Base-by-base conservation (phyloP, 331 rosid species). In the Pyrus hybrid region DNA sequence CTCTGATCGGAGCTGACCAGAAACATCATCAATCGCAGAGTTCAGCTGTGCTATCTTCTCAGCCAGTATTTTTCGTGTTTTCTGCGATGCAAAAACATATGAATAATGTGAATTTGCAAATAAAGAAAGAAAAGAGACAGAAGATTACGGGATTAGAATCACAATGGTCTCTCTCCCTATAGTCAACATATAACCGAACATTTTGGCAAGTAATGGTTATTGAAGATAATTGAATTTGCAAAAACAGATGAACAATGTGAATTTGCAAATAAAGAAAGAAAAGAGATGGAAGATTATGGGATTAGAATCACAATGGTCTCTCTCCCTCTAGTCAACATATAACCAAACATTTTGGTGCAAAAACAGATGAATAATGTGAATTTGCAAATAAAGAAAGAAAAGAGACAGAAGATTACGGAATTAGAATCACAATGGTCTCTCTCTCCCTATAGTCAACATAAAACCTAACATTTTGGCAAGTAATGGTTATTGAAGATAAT, bases 21-120 rank as follows among this genome's bases (percentile, higher is more conserved):
- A 90, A 85, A 94, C 93, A 71, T 84, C 97, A 82, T 94, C 98
- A 77, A 94, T 94, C 47, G 98, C 96, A 75, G 94, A 81, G 74
- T 88, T 94, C 80, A 94, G 85, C 79, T 94, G 93, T 10, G 88
- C 97, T 53, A 94, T 94, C 90, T 91, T 94, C 73, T 81, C 84
- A 9, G 99, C 83, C 85, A 94, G 83, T 60, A 85, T 81, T 77
- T 92, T 88, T 51, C 96, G 83, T 25, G 97, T 92, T 84, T 87
- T 94, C 99, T 94, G 91, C 72, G 74, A 72, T 66, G 66, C 66
- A 75, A 22, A 63, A 8, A 30, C 28, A 14, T 2, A 30, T 12
- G 56, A 8, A 30, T 54, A 33, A 21, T 60, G 74, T 20, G 43
- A 72, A 23, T 68, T 73, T 47, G 5, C 63, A 61, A 23, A 18